These are phyloP conservation scores for Lentinula boryana DNA, from an alignment of 768 basidiomycete genomes.

Conservation along the genomic window DNA sequence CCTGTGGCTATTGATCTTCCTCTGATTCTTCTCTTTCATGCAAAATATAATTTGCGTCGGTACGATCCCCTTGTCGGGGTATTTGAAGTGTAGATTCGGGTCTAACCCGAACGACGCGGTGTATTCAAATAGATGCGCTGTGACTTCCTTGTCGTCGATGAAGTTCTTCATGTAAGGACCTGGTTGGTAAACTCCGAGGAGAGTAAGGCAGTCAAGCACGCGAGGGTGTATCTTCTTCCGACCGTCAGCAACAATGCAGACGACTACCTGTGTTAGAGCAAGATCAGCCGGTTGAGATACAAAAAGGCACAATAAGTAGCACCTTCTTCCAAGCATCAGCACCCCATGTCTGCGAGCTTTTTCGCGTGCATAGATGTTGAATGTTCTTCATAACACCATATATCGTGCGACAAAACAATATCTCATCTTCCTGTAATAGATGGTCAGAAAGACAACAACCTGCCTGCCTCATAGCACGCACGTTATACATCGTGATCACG, in stretches of 20 bases:
- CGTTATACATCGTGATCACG: constrained; percentile 96
- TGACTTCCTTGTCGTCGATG: constrained; percentile 68
- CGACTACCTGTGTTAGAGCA: constrained; percentile 57
- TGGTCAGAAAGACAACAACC: constrained; percentile 5
- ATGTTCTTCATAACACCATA: constrained; percentile 94
- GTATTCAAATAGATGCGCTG: constrained; percentile 74
- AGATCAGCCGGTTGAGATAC: background rate
- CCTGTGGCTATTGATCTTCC: constrained; percentile 94
- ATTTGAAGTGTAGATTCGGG: constrained; percentile 75
- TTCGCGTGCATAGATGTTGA: constrained; percentile 74
- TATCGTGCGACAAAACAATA: constrained; percentile 87
- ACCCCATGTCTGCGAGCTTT: constrained; percentile 93
- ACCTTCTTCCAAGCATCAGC: constrained; percentile 96
- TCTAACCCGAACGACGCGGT: constrained; percentile 78
- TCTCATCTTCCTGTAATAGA: constrained; percentile 67
- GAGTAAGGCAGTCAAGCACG: constrained; percentile 82
- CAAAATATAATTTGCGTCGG: constrained; percentile 93
- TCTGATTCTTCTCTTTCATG: constrained; percentile 90
- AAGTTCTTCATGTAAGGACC: constrained; percentile 48
- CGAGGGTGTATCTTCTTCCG: constrained; percentile 78
- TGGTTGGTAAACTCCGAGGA: constrained; percentile 87
- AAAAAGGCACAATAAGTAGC: background rate
- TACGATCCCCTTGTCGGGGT: constrained; percentile 88
- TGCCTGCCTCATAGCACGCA: constrained; percentile 31
- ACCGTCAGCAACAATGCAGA: constrained; percentile 89